These are phyloP conservation scores for Dactylella cylindrospora DNA, from an alignment of 2,329 filamentous ascomycete genomes.

Conservation along the genomic window DNA sequence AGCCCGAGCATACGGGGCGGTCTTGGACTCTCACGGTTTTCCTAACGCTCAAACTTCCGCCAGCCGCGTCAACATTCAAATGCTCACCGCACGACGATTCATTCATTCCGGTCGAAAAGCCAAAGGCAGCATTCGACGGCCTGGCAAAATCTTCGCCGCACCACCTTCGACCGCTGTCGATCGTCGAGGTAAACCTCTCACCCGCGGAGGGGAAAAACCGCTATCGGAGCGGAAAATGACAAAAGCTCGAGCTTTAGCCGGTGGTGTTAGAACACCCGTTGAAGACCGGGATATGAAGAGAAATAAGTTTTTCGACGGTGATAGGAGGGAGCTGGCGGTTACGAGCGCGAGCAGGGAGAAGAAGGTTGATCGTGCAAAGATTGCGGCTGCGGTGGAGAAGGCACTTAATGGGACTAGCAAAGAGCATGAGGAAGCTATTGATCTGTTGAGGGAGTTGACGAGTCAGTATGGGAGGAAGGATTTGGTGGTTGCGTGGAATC, in stretches of 20 bases:
- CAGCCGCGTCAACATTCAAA: too few relatives aligned
- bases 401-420: slow-evolving; percentile 18
- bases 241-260: too few relatives aligned
- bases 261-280: too few relatives aligned
- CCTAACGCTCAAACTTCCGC: slow-evolving; percentile 13
- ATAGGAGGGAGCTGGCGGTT: neutral
- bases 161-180: slow-evolving; percentile 25
- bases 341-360: neutral
- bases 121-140: slow-evolving; percentile 5
- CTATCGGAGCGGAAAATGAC: slow-evolving; percentile 7
- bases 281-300: neutral
- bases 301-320: neutral
- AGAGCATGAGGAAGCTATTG: slow-evolving; percentile 29
- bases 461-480: slow-evolving; percentile 55
- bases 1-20: slow-evolving; percentile 34
- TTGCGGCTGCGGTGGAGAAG: slow-evolving; percentile 22
- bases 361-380: slow-evolving; percentile 28
- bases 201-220: slow-evolving; percentile 20
- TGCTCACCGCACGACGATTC: slow-evolving; percentile 28
- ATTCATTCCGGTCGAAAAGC: slow-evolving; percentile 4
- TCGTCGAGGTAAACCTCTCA: slow-evolving; percentile 24
- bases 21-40: slow-evolving; percentile 32
- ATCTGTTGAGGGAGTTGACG: slow-evolving; percentile 19
- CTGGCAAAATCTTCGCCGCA: slow-evolving; percentile 4
- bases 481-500: slow-evolving; percentile 82